phyloP scores from a whole-genome alignment of 768 basidiomycete species.

The Dictyophora rubrovolvata region DNA sequence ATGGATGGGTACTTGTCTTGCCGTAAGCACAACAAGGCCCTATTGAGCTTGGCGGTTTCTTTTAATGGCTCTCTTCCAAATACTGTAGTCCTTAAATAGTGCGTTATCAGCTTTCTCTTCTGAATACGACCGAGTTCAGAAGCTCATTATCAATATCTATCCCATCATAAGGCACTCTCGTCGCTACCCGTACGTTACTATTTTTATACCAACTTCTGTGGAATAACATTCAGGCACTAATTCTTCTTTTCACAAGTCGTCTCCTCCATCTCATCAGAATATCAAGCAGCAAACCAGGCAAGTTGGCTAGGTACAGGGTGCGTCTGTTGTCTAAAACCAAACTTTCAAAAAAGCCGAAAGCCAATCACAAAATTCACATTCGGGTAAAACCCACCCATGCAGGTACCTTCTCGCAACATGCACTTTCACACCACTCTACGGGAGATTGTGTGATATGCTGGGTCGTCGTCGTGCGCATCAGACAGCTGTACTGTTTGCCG shows the following conservation, averaged over 20 bases:
- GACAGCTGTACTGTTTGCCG: slow-evolving; percentile 49
- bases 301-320: slow-evolving; percentile 79
- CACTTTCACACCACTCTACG: slow-evolving; percentile 77
- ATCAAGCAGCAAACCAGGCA: slow-evolving; percentile 65
- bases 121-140: not conserved
- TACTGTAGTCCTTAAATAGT: slow-evolving; percentile 42
- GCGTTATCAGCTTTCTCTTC: slow-evolving; percentile 15
- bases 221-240: not conserved
- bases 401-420: slow-evolving; percentile 72
- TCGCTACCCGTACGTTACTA: slow-evolving; percentile 55
- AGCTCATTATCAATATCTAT: not conserved
- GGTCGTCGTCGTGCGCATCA: slow-evolving; percentile 63
- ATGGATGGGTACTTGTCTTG: slow-evolving; percentile 65
- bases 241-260: slow-evolving; percentile 40
- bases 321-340: slow-evolving; percentile 12
- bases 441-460: slow-evolving; percentile 67
- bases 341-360: not conserved
- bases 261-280: slow-evolving; percentile 71
- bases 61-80: not conserved
- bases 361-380: not conserved
- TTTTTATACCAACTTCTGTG: slow-evolving; percentile 5
- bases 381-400: not conserved
- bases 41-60: not conserved
- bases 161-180: slow-evolving; percentile 46
- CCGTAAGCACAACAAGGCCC: slow-evolving; percentile 33